Evolutionary conservation across 1,284 basidiomycete genomes (phyloP).

Genomic region (Microbotryum lychnidis-dioicae): DNA sequence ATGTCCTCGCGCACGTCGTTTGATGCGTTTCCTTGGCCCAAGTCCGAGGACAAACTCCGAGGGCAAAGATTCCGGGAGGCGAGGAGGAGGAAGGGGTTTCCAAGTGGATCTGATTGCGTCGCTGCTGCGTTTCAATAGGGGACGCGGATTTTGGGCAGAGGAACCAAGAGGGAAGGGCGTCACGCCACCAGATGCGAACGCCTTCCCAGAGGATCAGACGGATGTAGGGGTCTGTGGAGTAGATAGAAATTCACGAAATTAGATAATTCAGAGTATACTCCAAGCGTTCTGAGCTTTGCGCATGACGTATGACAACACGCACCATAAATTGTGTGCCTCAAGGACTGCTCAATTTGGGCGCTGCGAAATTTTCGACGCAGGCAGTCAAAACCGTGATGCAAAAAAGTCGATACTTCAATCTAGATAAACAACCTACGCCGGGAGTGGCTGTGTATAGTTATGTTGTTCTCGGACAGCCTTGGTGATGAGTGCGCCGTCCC

Average conservation of each 20-base stretch:
- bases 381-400: no score
- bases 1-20: conserved; percentile 30
- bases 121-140: background rate
- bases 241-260: conserved; percentile 14
- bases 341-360: conserved; percentile 37
- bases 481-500: conserved; percentile 39
- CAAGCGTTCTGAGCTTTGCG: no score
- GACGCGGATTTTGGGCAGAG: conserved; percentile 25
- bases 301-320: background rate
- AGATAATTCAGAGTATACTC: background rate
- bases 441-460: conserved; percentile 39
- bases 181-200: conserved; percentile 35
- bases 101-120: no score
- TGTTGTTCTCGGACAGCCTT: conserved; percentile 37
- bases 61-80: no score
- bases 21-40: conserved; percentile 35
- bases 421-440: conserved; percentile 22
- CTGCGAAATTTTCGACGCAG: conserved; percentile 2
- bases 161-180: conserved; percentile 33
- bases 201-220: conserved; percentile 41
- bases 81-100: no score
- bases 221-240: conserved; percentile 38
- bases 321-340: conserved; percentile 26
- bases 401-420: background rate
- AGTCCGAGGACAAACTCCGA: conserved; percentile 33